phyloP scores from a whole-genome alignment of 148 eudicot genomes.

The Spergularia bocconei region DNA sequence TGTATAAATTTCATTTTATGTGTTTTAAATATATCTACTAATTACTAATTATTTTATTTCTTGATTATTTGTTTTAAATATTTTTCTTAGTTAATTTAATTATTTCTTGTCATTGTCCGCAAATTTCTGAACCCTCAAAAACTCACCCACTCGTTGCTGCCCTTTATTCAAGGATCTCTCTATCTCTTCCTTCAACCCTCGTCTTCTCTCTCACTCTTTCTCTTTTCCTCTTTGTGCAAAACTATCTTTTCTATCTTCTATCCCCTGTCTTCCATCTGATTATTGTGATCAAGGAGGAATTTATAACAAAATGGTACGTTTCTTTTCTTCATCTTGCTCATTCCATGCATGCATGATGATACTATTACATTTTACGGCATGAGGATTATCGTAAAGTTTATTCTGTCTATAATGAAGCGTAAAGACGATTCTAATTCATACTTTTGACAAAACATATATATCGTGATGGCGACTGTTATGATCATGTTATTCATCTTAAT shows the following conservation, averaged over 20 bases:
- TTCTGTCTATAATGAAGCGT: too few relatives aligned
- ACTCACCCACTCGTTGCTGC: conserved; percentile 25
- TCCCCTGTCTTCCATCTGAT: neutral
- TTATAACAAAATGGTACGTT: conserved; percentile 37
- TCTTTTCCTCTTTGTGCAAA: conserved; percentile 18
- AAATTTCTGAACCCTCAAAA: conserved; percentile 33
- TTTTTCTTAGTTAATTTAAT: conserved; percentile 5
- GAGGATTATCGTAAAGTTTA: too few relatives aligned
- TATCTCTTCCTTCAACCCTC: neutral
- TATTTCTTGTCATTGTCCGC: conserved; percentile 34
- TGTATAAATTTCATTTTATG: neutral
- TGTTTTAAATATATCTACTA: neutral
- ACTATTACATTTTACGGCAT: too few relatives aligned
- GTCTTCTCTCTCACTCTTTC: conserved; percentile 2
- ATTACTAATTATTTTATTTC: neutral
- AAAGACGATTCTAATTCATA: too few relatives aligned
- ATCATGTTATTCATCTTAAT: too few relatives aligned
- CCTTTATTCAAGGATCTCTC: conserved; percentile 47
- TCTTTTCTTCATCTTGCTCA: neutral
- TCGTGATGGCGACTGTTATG: too few relatives aligned
- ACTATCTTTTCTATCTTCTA: conserved; percentile 3
- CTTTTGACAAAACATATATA: too few relatives aligned
- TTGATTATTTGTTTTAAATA: neutral
- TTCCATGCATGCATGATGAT: neutral
- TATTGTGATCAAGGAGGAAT: neutral